These are phyloP conservation scores for Naganishia kalamii DNA, from an alignment of 768 basidiomycete species.

Conservation along the genomic window DNA sequence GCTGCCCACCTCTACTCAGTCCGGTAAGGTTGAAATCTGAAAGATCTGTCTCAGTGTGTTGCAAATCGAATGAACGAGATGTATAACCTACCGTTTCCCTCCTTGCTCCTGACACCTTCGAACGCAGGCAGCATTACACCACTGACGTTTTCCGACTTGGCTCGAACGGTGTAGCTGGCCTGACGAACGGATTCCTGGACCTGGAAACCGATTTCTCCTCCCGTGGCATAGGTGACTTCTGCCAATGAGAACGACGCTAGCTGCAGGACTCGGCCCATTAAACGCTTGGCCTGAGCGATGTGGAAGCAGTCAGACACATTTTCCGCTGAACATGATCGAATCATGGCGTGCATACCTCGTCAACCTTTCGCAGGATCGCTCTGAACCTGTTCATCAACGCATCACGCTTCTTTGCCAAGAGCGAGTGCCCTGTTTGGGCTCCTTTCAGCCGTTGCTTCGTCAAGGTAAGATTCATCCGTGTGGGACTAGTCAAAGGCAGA, in stretches of 20 bases:
- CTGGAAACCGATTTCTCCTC: slow-evolving; percentile 83
- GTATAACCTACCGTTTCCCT: slow-evolving; percentile 63
- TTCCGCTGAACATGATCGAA: not conserved
- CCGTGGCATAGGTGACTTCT: slow-evolving; percentile 91
- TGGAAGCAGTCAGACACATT: not conserved
- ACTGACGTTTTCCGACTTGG: slow-evolving; percentile 95
- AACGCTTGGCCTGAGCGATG: slow-evolving; percentile 74
- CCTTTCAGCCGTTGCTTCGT: slow-evolving; percentile 69
- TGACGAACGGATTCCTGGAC: slow-evolving; percentile 91
- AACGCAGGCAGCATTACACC: slow-evolving; percentile 94
- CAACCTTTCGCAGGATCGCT: slow-evolving; percentile 90
- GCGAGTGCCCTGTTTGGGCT: slow-evolving; percentile 88
- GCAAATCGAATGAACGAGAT: not conserved
- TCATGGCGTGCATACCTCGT: slow-evolving; percentile 63
- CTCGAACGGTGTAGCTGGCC: slow-evolving; percentile 85
- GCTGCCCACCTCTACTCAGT: slow-evolving; percentile 91
- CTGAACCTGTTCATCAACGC: slow-evolving; percentile 91
- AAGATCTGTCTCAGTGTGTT: not conserved
- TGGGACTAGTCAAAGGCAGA: slow-evolving; percentile 56
- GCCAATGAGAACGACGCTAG: slow-evolving; percentile 98
- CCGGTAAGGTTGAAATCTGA: slow-evolving; percentile 95
- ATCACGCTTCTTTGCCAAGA: slow-evolving; percentile 96
- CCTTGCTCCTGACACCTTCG: slow-evolving; percentile 67
- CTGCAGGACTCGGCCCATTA: slow-evolving; percentile 99
- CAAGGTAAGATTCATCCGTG: slow-evolving; percentile 92